Evolutionary conservation across 2,329 filamentous ascomycete species (phyloP).

Genomic region (Periconia sp.): DNA sequence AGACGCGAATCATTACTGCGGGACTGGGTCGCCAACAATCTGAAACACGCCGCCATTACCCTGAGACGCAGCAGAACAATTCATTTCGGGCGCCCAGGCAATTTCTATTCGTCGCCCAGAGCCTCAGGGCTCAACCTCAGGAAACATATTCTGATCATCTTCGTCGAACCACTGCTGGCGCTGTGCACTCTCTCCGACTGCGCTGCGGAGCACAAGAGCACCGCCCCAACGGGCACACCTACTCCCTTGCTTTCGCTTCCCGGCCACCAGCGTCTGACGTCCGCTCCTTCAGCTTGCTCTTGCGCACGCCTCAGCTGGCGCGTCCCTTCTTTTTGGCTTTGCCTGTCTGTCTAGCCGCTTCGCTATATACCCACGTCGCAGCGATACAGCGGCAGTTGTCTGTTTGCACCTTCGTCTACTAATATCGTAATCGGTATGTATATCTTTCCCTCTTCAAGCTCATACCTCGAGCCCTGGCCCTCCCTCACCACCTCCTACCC

Average conservation of each 20-base stretch:
- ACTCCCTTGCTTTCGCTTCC: conserved; percentile 7
- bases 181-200: conserved; percentile 14
- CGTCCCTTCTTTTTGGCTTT: conserved; percentile 9
- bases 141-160: conserved; percentile 20
- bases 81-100: conserved; percentile 28
- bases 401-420: conserved; percentile 11
- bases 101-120: conserved; percentile 32
- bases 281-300: conserved; percentile 12
- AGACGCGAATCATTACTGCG: conserved; percentile 5
- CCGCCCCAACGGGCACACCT: conserved; percentile 20
- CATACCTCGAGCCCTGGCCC: too few species aligned
- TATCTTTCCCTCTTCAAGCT: conserved; percentile 7
- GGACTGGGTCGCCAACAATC: conserved; percentile 16
- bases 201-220: conserved; percentile 14
- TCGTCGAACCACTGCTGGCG: conserved; percentile 32
- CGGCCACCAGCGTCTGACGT: conserved; percentile 3
- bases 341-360: too few species aligned
- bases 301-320: conserved; percentile 7
- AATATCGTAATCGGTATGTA: conserved; percentile 30
- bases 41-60: conserved; percentile 37
- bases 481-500: conserved; percentile 6
- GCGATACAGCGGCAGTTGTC: conserved; percentile 3
- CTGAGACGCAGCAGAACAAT: conserved; percentile 41
- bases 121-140: background rate
- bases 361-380: too few species aligned